These are phyloP conservation scores for Phylloporus rhodoxanthus DNA, from an alignment of 768 basidiomycete genomes.

Conservation along the genomic window DNA sequence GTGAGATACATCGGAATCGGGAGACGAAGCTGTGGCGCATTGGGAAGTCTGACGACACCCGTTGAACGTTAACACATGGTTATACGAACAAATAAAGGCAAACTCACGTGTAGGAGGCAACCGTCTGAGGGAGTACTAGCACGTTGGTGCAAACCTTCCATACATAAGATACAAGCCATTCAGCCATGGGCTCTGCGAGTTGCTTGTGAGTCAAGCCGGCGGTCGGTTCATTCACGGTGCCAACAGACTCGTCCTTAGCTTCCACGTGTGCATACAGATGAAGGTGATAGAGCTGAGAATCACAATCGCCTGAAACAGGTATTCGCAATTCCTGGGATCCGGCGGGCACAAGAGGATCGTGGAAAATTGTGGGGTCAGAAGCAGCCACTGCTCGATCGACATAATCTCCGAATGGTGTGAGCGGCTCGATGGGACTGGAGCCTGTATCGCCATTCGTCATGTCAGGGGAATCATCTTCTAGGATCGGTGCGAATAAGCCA, in stretches of 20 bases:
- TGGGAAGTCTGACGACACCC: slow-evolving; percentile 20
- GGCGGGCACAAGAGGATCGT: slow-evolving; percentile 17
- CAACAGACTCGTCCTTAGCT: slow-evolving; percentile 25
- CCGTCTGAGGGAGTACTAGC: slow-evolving; percentile 49
- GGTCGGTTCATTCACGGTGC: slow-evolving; percentile 37
- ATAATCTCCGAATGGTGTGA: slow-evolving; percentile 73
- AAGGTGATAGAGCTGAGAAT: slow-evolving; percentile 20
- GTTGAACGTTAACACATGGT: slow-evolving; percentile 9
- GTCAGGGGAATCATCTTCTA: slow-evolving; percentile 61
- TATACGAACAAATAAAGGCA: neutral
- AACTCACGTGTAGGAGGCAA: slow-evolving; percentile 54
- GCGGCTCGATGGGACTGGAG: slow-evolving; percentile 68
- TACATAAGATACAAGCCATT: slow-evolving; percentile 73
- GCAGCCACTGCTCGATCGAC: slow-evolving; percentile 66
- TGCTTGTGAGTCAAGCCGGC: slow-evolving; percentile 60
- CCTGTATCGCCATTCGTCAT: slow-evolving; percentile 44
- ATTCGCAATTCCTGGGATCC: slow-evolving; percentile 15
- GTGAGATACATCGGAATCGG: slow-evolving; percentile 44
- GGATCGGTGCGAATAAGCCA: slow-evolving; percentile 52
- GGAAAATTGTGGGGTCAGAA: slow-evolving; percentile 24
- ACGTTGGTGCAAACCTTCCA: slow-evolving; percentile 82
- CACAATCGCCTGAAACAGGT: slow-evolving; percentile 23
- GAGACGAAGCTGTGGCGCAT: slow-evolving; percentile 30
- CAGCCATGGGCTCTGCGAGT: slow-evolving; percentile 69
- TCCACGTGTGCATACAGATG: slow-evolving; percentile 14